Conservation (phyloP, 192 early-diverging fungal species). For the Coemansia javaensis region DNA sequence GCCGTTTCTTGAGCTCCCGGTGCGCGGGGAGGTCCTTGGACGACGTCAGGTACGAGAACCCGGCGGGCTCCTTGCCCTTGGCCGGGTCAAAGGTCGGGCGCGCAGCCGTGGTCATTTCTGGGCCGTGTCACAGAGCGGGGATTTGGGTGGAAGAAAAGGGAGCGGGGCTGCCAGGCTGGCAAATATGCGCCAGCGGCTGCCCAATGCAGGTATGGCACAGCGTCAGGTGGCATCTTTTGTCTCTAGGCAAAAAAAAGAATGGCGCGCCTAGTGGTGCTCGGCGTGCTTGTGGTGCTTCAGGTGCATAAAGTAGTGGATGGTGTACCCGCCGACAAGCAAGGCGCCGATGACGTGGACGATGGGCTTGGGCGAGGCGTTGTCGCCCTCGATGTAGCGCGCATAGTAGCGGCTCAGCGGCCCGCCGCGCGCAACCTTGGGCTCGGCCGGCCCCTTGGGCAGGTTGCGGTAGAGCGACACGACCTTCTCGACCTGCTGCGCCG, state of each 20-base stretch:
- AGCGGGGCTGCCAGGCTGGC: no score
- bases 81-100: constrained; percentile 76
- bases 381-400: constrained; percentile 66
- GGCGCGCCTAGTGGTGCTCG: constrained; percentile 63
- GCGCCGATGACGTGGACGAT: constrained; percentile 59
- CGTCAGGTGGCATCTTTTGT: neutral
- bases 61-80: constrained; percentile 59
- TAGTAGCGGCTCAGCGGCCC: constrained; percentile 62
- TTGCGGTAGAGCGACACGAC: constrained; percentile 71
- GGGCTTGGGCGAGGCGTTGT: constrained; percentile 63
- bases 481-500: constrained; percentile 57
- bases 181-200: no score
- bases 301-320: constrained; percentile 74
- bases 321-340: constrained; percentile 61
- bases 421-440: constrained; percentile 48
- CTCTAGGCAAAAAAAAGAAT: neutral
- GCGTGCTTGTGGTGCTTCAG: constrained; percentile 80
- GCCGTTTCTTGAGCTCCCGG: constrained; percentile 72
- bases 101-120: constrained; percentile 58
- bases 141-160: neutral
- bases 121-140: no score
- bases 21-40: constrained; percentile 70
- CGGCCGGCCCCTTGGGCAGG: constrained; percentile 65
- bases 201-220: no score
- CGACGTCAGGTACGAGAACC: constrained; percentile 60